Conservation (phyloP, 2,329 filamentous ascomycete species). For the Pseudogymnoascus sp. region DNA sequence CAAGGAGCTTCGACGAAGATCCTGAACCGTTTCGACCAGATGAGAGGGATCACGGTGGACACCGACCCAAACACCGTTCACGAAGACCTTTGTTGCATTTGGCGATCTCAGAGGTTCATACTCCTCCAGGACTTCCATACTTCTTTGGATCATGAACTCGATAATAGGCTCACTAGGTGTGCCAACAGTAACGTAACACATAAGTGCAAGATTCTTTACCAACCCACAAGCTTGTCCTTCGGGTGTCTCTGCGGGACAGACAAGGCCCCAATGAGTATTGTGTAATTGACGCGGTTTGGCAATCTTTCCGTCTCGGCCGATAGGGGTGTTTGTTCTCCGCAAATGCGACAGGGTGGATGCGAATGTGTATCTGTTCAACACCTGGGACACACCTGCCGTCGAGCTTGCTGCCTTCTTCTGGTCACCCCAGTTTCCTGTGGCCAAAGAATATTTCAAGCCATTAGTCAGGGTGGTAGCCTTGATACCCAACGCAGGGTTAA, state of each 20-base stretch:
- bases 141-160: slow-evolving; percentile 90
- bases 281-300: slow-evolving; percentile 96
- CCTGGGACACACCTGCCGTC: slow-evolving; percentile 95
- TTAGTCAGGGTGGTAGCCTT: slow-evolving; percentile 88
- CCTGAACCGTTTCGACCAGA: slow-evolving; percentile 69
- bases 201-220: slow-evolving; percentile 94
- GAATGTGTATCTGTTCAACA: slow-evolving; percentile 96
- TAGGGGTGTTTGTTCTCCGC: slow-evolving; percentile 92
- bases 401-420: slow-evolving; percentile 96
- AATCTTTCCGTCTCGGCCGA: slow-evolving; percentile 94
- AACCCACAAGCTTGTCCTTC: slow-evolving; percentile 97
- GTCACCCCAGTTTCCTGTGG: slow-evolving; percentile 98
- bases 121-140: slow-evolving; percentile 95
- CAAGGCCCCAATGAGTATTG: slow-evolving; percentile 97
- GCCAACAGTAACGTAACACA: slow-evolving; percentile 97
- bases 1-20: slow-evolving; percentile 69
- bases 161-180: slow-evolving; percentile 84
- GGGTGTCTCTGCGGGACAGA: slow-evolving; percentile 94
- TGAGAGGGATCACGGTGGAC: slow-evolving; percentile 83
- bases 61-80: slow-evolving; percentile 97
- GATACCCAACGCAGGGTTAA: slow-evolving; percentile 83
- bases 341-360: slow-evolving; percentile 94
- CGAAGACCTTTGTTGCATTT: slow-evolving; percentile 93
- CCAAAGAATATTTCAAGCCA: slow-evolving; percentile 90
- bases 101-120: slow-evolving; percentile 81